Base-by-base conservation (phyloP, 352 stramenopile genomes). In the Pythium rishiriense region DNA sequence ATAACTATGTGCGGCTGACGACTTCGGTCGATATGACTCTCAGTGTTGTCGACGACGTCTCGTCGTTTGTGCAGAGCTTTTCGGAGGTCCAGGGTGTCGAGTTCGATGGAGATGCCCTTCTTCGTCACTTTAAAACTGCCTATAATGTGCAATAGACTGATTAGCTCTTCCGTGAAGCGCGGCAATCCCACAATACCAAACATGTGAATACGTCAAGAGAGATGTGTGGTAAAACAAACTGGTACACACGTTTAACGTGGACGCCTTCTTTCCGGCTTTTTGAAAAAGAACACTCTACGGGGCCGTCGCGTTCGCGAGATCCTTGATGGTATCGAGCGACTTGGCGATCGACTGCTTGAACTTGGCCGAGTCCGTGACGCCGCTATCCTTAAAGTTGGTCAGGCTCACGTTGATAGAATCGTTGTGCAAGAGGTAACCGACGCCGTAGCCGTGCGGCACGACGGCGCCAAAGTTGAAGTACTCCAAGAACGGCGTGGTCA, bases 401-500 rank as follows among this genome's bases (percentile, higher is more conserved):
- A 96, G 60, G 35, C 82, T 93, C 49, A 96, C 79, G 41, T 93
- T 90, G 62, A 96, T 89, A 29, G 43, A 72, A 70, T 94, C 78
- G 70, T 78, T 90, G 54, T 96, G 85, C 19, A 97, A 73, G 64
- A 96, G 66, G 70, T 98, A 98, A 58, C 90, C 91, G 35, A 97
- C 70, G 19, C 91, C 91, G 69, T 98, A 98, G 45, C 91, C 91
- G 25, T 95, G 74, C 1, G 83, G 81, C 39, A 93, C 83, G 22
- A 97, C 88, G 10, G 91, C 82, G 25, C 91, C 91, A 72, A 97
- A 98, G 51, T 77, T 85, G 35, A 97, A 97, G 68, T 93, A 96
- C 45, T 93, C 70, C 49, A 97, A 66, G 70, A 95, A 96, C 10
- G 89, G 91, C 61, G 66, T 83, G 33, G 89, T 97, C 26, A 97